Base-by-base conservation (phyloP, 495 filamentous ascomycete species). In the Podospora comata region DNA sequence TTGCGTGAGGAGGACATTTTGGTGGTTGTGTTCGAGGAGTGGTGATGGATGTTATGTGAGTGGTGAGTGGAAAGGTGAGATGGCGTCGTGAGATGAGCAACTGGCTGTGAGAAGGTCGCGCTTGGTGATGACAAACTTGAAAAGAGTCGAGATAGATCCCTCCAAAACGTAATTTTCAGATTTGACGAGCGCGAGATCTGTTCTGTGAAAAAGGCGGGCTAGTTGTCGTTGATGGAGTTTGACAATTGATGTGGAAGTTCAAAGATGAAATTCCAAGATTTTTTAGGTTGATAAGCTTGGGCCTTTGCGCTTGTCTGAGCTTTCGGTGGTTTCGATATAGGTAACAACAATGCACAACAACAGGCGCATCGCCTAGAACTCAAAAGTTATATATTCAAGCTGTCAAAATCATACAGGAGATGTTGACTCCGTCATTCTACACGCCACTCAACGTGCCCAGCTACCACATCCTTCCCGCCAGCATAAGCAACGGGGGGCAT, bases 1-100 rank as follows among this genome's bases (percentile, higher is more conserved):
- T 77, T 77, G 58, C 65, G 56, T 19, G 55, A 1, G 4, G 32
- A 44, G 18, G 39, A 7, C 48, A 30, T 20, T 11, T 48, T 26
- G 5, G 34, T 30, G 62, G 30, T 15, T 64, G 28, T 30, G 32
- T 23, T 23, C 28, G 11, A 44, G 23, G 26, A 27, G 15, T 30
- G 64, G 26, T 23, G 48, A 44, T 66, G 58, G n/a, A 7, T 56
- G 54, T 65, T 65, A 23, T 18, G 32, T 64, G 32, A 30, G 32
- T 9, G 28, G 30, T 54, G 19, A 64, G 30, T 48, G 15, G 15
- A 13, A 23, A 13, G 30, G 19, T 34, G 26, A 62, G 60, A 62
- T 30, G 30, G 32, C 5, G 60, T 59, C 6, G 20, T 61, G 59
- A 61, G 5, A 7, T 61, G 16, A 5, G 20, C 4, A 26, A 30